Conservation (phyloP, 2,329 filamentous ascomycete species). For the Cryphonectria japonica region DNA sequence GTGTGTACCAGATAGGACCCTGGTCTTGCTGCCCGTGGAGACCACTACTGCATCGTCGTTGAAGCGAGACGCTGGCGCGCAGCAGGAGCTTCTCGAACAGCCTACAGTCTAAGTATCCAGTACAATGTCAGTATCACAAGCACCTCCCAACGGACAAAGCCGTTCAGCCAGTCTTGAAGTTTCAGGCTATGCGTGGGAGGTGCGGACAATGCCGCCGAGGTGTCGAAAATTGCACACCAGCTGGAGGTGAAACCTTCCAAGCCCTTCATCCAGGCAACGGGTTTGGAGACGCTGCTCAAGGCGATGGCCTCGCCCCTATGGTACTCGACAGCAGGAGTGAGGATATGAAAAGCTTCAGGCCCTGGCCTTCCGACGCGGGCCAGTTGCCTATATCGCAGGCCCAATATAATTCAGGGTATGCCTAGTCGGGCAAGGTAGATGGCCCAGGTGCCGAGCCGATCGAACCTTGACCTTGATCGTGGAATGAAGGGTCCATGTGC, state of each 20-base stretch:
- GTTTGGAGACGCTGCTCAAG: neutral
- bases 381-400: neutral
- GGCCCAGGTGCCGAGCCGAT: conserved; percentile 3
- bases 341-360: neutral
- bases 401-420: neutral
- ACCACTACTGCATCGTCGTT: conserved; percentile 9
- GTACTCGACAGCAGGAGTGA: neutral
- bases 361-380: neutral
- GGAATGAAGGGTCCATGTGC: conserved; percentile 14
- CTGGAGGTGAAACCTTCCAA: neutral
- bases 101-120: neutral
- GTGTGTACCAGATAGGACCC: neutral
- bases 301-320: conserved; percentile 7
- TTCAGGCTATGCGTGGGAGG: neutral
- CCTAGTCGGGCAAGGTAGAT: neutral
- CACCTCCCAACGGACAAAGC: neutral
- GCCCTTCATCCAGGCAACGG: neutral
- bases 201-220: neutral
- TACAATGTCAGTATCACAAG: neutral
- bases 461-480: conserved; percentile 11
- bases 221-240: neutral
- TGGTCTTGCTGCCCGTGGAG: neutral
- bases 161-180: neutral
- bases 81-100: neutral
- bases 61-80: neutral